These are phyloP conservation scores for Diaporthe vexans DNA, from an alignment of 2,329 filamentous ascomycete species.

Conservation along the genomic window DNA sequence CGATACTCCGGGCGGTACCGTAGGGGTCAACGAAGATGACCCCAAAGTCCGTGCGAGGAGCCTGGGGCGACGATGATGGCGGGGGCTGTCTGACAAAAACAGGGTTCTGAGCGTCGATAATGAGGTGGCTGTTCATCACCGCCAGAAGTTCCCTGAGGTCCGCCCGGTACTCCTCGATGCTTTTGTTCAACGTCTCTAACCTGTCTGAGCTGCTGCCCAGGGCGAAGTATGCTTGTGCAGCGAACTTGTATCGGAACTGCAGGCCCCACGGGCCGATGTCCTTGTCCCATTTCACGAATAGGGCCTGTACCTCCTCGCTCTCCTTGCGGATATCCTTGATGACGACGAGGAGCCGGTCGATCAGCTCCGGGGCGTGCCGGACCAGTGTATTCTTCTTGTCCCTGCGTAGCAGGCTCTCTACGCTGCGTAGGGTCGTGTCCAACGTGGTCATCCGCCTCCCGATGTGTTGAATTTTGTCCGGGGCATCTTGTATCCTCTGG, in stretches of 20 bases:
- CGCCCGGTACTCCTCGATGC: conserved; percentile 43
- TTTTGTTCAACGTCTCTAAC: conserved; percentile 43
- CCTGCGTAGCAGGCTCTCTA: conserved; percentile 44
- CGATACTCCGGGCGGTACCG: conserved; percentile 45
- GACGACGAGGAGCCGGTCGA: conserved; percentile 39
- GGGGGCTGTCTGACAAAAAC: conserved; percentile 2
- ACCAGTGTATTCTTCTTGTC: conserved; percentile 30
- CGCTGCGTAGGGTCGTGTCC: conserved; percentile 41
- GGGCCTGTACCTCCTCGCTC: conserved; percentile 43
- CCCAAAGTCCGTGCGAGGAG: conserved; percentile 42
- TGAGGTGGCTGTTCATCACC: conserved; percentile 40
- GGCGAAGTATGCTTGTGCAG: conserved; percentile 45
- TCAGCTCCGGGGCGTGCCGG: conserved; percentile 13
- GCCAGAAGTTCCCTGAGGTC: conserved; percentile 42
- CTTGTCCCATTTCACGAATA: conserved; percentile 47
- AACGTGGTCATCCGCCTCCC: conserved; percentile 45
- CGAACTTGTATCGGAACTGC: conserved; percentile 44
- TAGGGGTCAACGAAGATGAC: conserved; percentile 49
- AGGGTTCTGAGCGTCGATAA: conserved; percentile 2
- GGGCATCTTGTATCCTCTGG: conserved; percentile 45
- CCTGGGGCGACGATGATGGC: conserved; percentile 35
- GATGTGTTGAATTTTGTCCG: conserved; percentile 45
- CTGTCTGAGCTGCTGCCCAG: conserved; percentile 46
- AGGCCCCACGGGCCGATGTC: conserved; percentile 44
- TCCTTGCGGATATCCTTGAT: conserved; percentile 44